phyloP scores from a whole-genome alignment of 1,139 yeast species.

The Scheffersomyces lignicola region DNA sequence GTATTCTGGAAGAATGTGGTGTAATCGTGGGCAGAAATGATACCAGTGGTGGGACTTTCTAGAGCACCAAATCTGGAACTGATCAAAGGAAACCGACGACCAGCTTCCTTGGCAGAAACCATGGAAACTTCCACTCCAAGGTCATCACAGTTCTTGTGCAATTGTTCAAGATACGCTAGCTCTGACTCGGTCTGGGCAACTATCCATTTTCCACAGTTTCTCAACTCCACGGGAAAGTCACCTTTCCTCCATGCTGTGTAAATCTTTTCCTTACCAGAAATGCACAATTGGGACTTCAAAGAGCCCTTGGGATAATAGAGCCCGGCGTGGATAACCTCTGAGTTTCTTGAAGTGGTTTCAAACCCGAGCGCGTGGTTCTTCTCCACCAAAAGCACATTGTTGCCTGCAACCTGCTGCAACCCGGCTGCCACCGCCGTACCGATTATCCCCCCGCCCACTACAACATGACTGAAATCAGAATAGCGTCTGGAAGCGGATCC shows the following conservation, averaged over 20 bases:
- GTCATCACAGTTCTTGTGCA: slow-evolving; percentile 52
- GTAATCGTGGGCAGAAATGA: slow-evolving; percentile 76
- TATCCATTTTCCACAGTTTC: slow-evolving; percentile 82
- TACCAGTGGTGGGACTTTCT: slow-evolving; percentile 84
- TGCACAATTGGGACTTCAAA: slow-evolving; percentile 67
- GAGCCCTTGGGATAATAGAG: slow-evolving; percentile 72
- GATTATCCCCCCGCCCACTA: slow-evolving; percentile 87
- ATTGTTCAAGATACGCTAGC: slow-evolving; percentile 52
- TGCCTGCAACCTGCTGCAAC: slow-evolving; percentile 44
- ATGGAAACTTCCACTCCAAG: slow-evolving; percentile 62
- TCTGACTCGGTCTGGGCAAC: slow-evolving; percentile 78
- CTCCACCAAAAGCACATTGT: slow-evolving; percentile 65
- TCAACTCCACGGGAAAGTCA: slow-evolving; percentile 32
- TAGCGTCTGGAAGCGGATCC: no score
- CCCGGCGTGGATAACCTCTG: slow-evolving; percentile 94
- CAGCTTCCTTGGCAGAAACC: slow-evolving; percentile 45
- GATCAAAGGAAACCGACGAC: slow-evolving; percentile 61
- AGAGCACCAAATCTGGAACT: slow-evolving; percentile 61
- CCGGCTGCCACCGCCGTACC: slow-evolving; percentile 83
- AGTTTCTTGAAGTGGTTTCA: slow-evolving; percentile 84
- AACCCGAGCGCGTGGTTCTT: slow-evolving; percentile 64
- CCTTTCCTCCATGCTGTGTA: slow-evolving; percentile 50
- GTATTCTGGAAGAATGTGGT: slow-evolving; percentile 58
- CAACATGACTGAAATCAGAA: slow-evolving; percentile 72
- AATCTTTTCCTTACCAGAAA: slow-evolving; percentile 69